Conservation (phyloP, 352 stramenopile species). For the Pythium dissotocum region DNA sequence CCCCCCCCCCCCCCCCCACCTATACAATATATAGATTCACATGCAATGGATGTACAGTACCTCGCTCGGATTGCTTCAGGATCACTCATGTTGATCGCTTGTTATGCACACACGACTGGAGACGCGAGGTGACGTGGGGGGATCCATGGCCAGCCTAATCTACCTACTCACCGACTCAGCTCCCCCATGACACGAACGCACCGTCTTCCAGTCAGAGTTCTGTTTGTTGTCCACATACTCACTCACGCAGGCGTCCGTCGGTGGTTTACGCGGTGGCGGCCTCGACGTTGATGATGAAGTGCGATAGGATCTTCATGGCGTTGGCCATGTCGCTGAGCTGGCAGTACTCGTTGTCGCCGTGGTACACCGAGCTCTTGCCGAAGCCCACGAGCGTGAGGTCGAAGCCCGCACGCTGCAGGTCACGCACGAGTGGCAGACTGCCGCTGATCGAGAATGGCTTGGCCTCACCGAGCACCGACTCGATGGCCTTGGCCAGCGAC, state of each 20-base stretch:
- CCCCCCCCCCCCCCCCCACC: neutral
- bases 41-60: neutral
- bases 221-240: neutral
- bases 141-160: neutral
- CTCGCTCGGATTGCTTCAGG: neutral
- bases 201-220: no score
- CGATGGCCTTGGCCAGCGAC: conserved; percentile 78
- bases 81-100: neutral
- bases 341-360: conserved; percentile 93
- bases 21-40: neutral
- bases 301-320: conserved; percentile 84
- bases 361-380: conserved; percentile 84
- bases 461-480: conserved; percentile 69
- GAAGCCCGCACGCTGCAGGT: conserved; percentile 73
- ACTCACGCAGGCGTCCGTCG: neutral
- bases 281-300: conserved; percentile 79
- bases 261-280: conserved; percentile 22
- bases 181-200: no score
- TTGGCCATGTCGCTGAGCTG: conserved; percentile 85
- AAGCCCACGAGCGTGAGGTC: conserved; percentile 81
- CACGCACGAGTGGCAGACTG: conserved; percentile 73
- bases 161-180: neutral
- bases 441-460: conserved; percentile 93
- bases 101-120: conserved; percentile 1
- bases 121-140: neutral